Evolutionary conservation across 495 filamentous ascomycete species (phyloP).

Genomic region (Schizothecium vesticola): DNA sequence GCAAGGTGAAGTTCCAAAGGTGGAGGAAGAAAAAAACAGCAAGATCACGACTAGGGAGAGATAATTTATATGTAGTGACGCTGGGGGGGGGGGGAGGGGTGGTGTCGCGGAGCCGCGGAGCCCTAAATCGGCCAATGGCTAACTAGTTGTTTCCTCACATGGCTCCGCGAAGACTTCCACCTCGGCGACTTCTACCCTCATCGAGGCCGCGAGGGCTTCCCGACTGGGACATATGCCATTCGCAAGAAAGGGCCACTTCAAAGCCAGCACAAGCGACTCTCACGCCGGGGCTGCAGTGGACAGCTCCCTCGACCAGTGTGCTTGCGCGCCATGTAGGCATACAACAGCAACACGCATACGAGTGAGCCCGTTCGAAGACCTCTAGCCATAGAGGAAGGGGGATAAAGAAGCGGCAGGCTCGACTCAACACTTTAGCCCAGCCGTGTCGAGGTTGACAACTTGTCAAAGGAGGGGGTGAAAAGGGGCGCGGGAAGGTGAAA

Average conservation of each 20-base stretch:
- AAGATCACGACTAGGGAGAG: background rate
- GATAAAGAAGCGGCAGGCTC: too few species aligned
- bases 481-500: background rate
- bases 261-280: background rate
- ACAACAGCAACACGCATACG: background rate
- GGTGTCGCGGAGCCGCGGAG: background rate
- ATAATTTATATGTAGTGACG: background rate
- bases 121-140: background rate
- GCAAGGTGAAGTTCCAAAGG: background rate
- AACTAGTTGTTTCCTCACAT: too few species aligned
- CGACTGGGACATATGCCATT: background rate
- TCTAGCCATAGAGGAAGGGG: too few species aligned
- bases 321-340: background rate
- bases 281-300: background rate
- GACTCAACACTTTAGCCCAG: too few species aligned
- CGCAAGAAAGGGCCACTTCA: background rate
- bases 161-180: too few species aligned
- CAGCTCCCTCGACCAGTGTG: background rate
- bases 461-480: background rate
- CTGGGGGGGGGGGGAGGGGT: background rate
- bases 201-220: too few species aligned
- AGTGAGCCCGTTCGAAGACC: background rate
- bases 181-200: too few species aligned
- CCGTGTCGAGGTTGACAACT: background rate
- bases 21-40: background rate